Conservation (phyloP, 352 stramenopile genomes). For the Globisporangium cylindrosporum region DNA sequence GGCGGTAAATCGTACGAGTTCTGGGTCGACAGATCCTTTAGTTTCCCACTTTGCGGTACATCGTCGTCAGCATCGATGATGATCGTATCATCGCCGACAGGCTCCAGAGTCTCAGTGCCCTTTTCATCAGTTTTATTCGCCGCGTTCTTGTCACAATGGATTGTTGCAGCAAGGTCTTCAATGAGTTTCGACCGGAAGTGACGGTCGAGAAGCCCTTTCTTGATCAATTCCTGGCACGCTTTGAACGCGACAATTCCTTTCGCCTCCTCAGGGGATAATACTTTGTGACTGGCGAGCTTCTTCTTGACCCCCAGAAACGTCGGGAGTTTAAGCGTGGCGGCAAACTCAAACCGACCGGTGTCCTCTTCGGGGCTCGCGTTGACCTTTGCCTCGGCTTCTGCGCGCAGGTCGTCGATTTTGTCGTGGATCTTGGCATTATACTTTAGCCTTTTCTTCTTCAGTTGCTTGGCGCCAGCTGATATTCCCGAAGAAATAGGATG, state of each 20-base stretch:
- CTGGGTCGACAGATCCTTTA: slow-evolving; percentile 75
- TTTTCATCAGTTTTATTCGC: not conserved
- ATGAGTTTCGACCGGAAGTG: slow-evolving; percentile 69
- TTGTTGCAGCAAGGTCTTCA: slow-evolving; percentile 41
- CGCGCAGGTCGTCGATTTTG: slow-evolving; percentile 69
- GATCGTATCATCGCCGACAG: slow-evolving; percentile 29
- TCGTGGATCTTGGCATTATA: slow-evolving; percentile 78
- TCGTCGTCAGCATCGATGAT: slow-evolving; percentile 25
- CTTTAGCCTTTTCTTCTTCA: slow-evolving; percentile 76
- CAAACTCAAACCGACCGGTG: slow-evolving; percentile 50
- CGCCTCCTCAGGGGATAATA: slow-evolving; percentile 53
- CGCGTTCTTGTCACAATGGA: slow-evolving; percentile 28
- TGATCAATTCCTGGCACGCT: slow-evolving; percentile 68
- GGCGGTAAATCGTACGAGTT: slow-evolving; percentile 83
- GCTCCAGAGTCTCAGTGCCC: not conserved
- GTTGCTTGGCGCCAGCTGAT: slow-evolving; percentile 46
- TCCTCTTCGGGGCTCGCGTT: slow-evolving; percentile 18
- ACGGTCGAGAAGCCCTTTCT: slow-evolving; percentile 64
- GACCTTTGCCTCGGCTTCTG: slow-evolving; percentile 30
- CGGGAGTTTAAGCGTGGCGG: slow-evolving; percentile 62
- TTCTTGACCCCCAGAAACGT: slow-evolving; percentile 58
- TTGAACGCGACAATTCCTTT: slow-evolving; percentile 85
- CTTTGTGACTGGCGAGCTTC: slow-evolving; percentile 59
- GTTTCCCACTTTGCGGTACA: slow-evolving; percentile 13
- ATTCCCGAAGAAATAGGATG: slow-evolving; percentile 49